Conservation (phyloP, 2,329 filamentous ascomycete genomes). For the Ophiostoma tasmaniense region DNA sequence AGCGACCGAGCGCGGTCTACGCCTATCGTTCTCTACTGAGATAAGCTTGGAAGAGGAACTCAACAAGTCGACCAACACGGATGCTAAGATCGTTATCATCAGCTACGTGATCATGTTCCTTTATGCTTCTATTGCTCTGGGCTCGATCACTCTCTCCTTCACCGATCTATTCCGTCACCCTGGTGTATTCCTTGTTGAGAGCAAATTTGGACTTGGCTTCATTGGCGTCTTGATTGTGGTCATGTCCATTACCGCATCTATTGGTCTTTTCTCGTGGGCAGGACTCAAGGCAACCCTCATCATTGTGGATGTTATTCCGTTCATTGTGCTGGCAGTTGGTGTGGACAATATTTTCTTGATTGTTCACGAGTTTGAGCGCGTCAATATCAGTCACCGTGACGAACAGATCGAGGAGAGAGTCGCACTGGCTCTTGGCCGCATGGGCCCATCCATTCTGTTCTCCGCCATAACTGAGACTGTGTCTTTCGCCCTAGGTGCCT, state of each 20-base stretch:
- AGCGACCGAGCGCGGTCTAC: slow-evolving; percentile 66
- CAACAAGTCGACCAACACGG: slow-evolving; percentile 96
- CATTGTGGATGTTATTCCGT: slow-evolving; percentile 96
- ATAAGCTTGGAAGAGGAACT: slow-evolving; percentile 90
- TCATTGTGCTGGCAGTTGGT: slow-evolving; percentile 89
- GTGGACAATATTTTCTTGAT: slow-evolving; percentile 99
- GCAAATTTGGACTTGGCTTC: slow-evolving; percentile 92
- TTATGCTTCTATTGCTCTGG: slow-evolving; percentile 86
- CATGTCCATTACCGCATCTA: slow-evolving; percentile 93
- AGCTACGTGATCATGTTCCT: slow-evolving; percentile 99
- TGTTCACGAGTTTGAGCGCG: slow-evolving; percentile 93
- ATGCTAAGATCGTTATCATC: slow-evolving; percentile 91
- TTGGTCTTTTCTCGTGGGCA: slow-evolving; percentile 85
- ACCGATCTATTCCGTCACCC: slow-evolving; percentile 74
- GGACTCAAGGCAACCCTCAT: slow-evolving; percentile 94
- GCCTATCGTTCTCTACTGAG: slow-evolving; percentile 91
- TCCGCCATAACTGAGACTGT: slow-evolving; percentile 92
- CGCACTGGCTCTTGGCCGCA: slow-evolving; percentile 80
- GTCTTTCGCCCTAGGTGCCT: slow-evolving; percentile 84
- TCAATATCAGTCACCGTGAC: slow-evolving; percentile 87
- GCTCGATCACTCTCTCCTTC: slow-evolving; percentile 73
- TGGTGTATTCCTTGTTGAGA: slow-evolving; percentile 78
- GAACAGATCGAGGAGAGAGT: slow-evolving; percentile 79
- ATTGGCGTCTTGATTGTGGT: slow-evolving; percentile 90
- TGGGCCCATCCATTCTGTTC: slow-evolving; percentile 92